Conservation (phyloP, 768 basidiomycete species). For the Panaeolus cyanescens region DNA sequence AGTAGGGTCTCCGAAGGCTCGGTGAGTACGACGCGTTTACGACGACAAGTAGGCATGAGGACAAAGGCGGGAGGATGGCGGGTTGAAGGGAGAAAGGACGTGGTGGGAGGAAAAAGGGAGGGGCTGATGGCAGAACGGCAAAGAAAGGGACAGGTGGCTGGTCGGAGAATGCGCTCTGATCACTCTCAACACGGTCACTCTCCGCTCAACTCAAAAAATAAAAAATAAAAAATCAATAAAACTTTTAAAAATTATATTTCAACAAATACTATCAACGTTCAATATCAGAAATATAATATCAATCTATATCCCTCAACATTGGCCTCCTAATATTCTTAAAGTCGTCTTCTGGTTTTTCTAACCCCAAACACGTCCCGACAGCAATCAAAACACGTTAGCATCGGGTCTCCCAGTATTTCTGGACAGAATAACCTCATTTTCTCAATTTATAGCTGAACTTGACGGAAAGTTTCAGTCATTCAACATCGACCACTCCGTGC, state of each 20-base stretch:
- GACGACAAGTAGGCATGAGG: conserved; percentile 83
- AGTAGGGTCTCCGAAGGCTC: conserved; percentile 75
- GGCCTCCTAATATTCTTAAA: background rate
- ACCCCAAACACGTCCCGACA: conserved; percentile 3
- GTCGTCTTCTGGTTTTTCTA: background rate
- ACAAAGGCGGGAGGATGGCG: conserved; percentile 21
- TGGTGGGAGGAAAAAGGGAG: conserved; percentile 45
- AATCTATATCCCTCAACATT: background rate
- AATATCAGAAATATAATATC: background rate
- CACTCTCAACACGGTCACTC: conserved; percentile 2
- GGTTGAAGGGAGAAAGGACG: conserved; percentile 37
- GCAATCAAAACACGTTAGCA: too few species aligned
- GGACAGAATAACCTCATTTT: background rate
- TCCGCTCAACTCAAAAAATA: background rate
- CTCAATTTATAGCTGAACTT: background rate
- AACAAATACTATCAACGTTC: background rate
- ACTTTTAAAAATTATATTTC: background rate
- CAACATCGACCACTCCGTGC: background rate
- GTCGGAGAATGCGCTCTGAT: conserved; percentile 39
- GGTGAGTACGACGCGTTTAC: conserved; percentile 88
- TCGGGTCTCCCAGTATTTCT: conserved; percentile 5
- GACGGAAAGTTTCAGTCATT: background rate
- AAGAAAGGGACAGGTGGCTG: conserved; percentile 67
- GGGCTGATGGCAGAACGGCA: conserved; percentile 54
- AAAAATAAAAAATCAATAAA: background rate